Percentiles rank a stretch among this genome's conserved stretches.
phyloP scores from a whole-genome alignment of 2,329 filamentous ascomycete species.

The Fusarium verrucosum region DNA sequence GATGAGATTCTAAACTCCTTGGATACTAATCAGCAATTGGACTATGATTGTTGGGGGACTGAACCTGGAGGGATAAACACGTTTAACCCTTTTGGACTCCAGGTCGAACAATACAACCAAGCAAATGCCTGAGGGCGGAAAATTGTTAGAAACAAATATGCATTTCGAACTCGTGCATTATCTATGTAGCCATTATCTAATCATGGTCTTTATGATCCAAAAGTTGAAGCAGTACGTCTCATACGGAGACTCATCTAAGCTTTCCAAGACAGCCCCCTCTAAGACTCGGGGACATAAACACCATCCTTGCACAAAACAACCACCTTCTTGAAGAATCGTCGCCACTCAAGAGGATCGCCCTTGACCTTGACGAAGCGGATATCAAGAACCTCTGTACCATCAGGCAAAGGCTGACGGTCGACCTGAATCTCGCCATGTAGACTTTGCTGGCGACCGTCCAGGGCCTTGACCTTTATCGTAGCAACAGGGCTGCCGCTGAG shows the following conservation, averaged over 20 bases:
- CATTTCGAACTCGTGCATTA: too few relatives aligned
- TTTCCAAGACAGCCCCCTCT: constrained; percentile 42
- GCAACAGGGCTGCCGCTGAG: constrained; percentile 65
- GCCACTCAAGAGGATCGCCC: constrained; percentile 96
- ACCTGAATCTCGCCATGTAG: constrained; percentile 80
- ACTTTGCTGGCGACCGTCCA: constrained; percentile 76
- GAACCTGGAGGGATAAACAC: not conserved
- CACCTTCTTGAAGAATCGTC: constrained; percentile 96
- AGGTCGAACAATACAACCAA: not conserved
- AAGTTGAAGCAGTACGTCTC: not conserved
- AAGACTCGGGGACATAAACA: constrained; percentile 66
- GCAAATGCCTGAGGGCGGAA: not conserved
- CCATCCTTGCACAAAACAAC: constrained; percentile 87
- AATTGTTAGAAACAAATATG: too few relatives aligned
- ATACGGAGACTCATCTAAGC: not conserved
- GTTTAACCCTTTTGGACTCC: not conserved
- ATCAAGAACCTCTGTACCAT: constrained; percentile 73
- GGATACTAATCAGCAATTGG: not conserved
- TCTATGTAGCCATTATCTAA: not conserved
- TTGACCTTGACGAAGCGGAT: constrained; percentile 94
- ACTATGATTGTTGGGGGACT: not conserved
- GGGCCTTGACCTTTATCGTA: constrained; percentile 76
- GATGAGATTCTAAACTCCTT: not conserved
- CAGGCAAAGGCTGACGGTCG: constrained; percentile 68
- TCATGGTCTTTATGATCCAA: constrained; percentile 7